Conservation (phyloP, 2,329 filamentous ascomycete species). For the Fusarium floridanum region DNA sequence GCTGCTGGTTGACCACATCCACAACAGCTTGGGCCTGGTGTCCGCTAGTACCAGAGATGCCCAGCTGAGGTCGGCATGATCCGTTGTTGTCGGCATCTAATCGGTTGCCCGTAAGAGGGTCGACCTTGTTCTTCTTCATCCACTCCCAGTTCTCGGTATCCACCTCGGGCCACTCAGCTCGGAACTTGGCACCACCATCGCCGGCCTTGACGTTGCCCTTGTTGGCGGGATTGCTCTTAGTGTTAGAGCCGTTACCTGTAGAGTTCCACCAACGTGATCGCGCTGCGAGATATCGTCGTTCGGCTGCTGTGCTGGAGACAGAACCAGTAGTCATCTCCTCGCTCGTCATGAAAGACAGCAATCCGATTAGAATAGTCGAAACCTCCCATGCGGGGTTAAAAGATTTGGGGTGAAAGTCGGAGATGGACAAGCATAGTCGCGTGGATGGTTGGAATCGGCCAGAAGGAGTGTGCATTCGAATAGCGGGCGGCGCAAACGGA, state of each 20-base stretch:
- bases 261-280: constrained; percentile 96
- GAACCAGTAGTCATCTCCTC: constrained; percentile 99
- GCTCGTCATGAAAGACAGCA: constrained; percentile 97
- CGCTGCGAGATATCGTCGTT: constrained; percentile 82
- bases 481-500: constrained; percentile 95
- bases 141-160: constrained; percentile 92
- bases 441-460: constrained; percentile 95
- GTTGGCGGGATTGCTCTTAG: constrained; percentile 63
- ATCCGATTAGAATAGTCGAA: constrained; percentile 92
- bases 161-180: constrained; percentile 88
- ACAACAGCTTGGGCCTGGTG: constrained; percentile 77
- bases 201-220: constrained; percentile 91
- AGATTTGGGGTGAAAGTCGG: constrained; percentile 96
- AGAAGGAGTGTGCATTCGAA: constrained; percentile 98
- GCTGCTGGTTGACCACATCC: constrained; percentile 80
- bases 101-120: constrained; percentile 78
- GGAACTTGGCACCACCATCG: constrained; percentile 92
- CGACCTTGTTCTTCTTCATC: constrained; percentile 87
- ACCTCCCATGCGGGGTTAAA: constrained; percentile 99
- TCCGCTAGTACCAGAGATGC: constrained; percentile 72
- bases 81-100: constrained; percentile 62
- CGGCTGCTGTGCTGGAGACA: constrained; percentile 79
- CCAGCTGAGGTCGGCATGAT: constrained; percentile 65
- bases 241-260: constrained; percentile 85
- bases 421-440: constrained; percentile 93